Conservation (phyloP, 306 rosid genomes). For the Medicago arabica region DNA sequence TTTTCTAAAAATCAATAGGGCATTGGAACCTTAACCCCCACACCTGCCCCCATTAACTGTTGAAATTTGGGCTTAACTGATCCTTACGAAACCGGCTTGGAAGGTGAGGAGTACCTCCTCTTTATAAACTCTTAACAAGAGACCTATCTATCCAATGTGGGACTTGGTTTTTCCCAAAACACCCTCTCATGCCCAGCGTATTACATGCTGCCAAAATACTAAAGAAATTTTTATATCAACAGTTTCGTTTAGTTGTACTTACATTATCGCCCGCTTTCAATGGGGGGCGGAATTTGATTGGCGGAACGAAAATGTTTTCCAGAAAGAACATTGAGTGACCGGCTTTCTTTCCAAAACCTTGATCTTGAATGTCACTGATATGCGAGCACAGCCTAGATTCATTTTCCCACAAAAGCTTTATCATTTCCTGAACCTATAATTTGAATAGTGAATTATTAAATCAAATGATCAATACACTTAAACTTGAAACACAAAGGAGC, state of each 20-base stretch:
- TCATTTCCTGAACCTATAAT: slow-evolving; percentile 63
- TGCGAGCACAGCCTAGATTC: slow-evolving; percentile 70
- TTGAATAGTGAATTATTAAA: slow-evolving; percentile 16
- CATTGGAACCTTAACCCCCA: not conserved
- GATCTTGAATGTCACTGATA: slow-evolving; percentile 74
- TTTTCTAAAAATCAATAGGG: not conserved
- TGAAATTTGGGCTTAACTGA: too few relatives aligned
- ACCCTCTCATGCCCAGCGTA: too few relatives aligned
- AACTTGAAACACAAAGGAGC: not conserved
- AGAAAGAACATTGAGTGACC: slow-evolving; percentile 85
- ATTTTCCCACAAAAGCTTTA: slow-evolving; percentile 71
- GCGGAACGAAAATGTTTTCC: slow-evolving; percentile 83
- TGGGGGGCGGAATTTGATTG: slow-evolving; percentile 92
- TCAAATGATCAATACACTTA: not conserved
- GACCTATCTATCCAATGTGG: too few relatives aligned
- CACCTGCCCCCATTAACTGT: not conserved
- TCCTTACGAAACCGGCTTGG: too few relatives aligned
- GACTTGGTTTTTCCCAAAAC: too few relatives aligned
- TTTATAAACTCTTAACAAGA: too few relatives aligned
- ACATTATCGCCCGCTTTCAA: slow-evolving; percentile 82
- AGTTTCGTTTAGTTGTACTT: slow-evolving; percentile 42
- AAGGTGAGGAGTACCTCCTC: too few relatives aligned
- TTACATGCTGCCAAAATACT: not conserved
- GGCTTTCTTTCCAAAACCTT: slow-evolving; percentile 67
- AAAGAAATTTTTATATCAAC: slow-evolving; percentile 4